phyloP scores from a whole-genome alignment of 2,329 filamentous ascomycete species.

The Microdochium bolleyi region DNA sequence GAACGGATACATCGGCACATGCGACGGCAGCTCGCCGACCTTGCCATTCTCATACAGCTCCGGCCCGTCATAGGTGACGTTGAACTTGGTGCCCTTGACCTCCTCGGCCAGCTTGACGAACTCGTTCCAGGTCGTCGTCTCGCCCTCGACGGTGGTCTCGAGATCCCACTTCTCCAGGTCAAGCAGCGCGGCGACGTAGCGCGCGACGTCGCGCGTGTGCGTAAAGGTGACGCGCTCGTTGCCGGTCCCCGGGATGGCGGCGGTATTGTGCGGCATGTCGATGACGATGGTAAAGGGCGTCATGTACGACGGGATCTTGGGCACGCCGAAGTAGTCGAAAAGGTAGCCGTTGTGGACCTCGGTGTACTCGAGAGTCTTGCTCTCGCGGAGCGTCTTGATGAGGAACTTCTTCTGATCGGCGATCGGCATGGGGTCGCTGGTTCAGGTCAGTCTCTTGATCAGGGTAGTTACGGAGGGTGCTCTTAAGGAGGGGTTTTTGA shows the following conservation, averaged over 20 bases:
- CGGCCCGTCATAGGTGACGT: background rate
- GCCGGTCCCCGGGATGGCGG: constrained; percentile 40
- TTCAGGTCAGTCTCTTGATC: background rate
- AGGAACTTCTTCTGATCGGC: constrained; percentile 12
- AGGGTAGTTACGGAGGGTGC: constrained; percentile 2
- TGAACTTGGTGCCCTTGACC: constrained; percentile 24
- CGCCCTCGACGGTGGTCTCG: constrained; percentile 25
- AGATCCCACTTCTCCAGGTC: constrained; percentile 35
- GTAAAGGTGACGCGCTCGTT: constrained; percentile 35
- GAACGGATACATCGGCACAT: background rate
- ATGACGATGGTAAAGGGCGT: constrained; percentile 29
- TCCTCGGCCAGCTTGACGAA: constrained; percentile 32
- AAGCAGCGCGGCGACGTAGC: constrained; percentile 32
- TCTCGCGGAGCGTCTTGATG: constrained; percentile 3
- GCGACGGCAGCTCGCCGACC: background rate
- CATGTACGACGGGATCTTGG: constrained; percentile 27
- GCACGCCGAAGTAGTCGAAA: constrained; percentile 35
- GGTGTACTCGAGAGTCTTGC: constrained; percentile 27
- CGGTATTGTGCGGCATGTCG: constrained; percentile 32
- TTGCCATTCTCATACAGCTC: background rate
- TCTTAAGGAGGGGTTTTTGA: background rate
- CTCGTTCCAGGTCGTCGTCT: constrained; percentile 34
- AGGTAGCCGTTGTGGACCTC: constrained; percentile 32
- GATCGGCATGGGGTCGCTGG: background rate
- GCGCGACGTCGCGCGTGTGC: constrained; percentile 38